These are phyloP conservation scores for Tothia fuscella DNA, from an alignment of 2,329 filamentous ascomycete genomes.

Conservation along the genomic window DNA sequence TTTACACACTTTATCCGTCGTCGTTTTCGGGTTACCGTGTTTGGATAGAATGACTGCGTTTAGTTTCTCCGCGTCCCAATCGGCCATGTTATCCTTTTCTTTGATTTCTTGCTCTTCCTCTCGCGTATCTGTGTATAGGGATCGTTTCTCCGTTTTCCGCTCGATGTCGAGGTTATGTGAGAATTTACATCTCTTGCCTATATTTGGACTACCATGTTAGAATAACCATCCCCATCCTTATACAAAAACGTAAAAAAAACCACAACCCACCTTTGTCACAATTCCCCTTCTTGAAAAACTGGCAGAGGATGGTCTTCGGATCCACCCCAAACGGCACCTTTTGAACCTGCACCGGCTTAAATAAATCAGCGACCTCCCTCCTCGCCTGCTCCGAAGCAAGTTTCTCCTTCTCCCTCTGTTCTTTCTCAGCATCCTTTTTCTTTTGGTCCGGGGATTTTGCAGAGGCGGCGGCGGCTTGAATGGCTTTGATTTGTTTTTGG, in stretches of 20 bases:
- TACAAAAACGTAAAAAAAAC: not conserved
- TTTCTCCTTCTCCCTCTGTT: constrained; percentile 72
- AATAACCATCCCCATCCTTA: not conserved
- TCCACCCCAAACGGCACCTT: constrained; percentile 97
- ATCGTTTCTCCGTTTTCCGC: constrained; percentile 84
- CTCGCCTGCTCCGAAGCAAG: constrained; percentile 75
- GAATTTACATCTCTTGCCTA: constrained; percentile 87
- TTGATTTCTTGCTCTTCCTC: constrained; percentile 61
- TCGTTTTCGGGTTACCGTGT: constrained; percentile 91
- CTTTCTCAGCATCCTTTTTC: constrained; percentile 55
- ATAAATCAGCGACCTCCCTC: constrained; percentile 65
- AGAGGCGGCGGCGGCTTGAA: constrained; percentile 59
- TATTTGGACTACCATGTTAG: not conserved
- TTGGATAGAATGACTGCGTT: constrained; percentile 84
- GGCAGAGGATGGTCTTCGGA: constrained; percentile 91
- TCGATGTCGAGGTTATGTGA: constrained; percentile 82
- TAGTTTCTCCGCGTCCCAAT: constrained; percentile 97
- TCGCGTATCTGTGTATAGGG: constrained; percentile 76
- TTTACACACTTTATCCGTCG: constrained; percentile 98
- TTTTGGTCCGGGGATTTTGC: constrained; percentile 82
- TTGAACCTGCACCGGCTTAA: constrained; percentile 90
- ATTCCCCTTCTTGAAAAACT: constrained; percentile 93
- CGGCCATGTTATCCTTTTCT: constrained; percentile 83
- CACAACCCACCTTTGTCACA: constrained; percentile 65
- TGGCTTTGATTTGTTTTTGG: constrained; percentile 80